These are phyloP conservation scores for Melanomma pulvis-pyrius DNA, from an alignment of 495 filamentous ascomycete species.

Conservation along the genomic window DNA sequence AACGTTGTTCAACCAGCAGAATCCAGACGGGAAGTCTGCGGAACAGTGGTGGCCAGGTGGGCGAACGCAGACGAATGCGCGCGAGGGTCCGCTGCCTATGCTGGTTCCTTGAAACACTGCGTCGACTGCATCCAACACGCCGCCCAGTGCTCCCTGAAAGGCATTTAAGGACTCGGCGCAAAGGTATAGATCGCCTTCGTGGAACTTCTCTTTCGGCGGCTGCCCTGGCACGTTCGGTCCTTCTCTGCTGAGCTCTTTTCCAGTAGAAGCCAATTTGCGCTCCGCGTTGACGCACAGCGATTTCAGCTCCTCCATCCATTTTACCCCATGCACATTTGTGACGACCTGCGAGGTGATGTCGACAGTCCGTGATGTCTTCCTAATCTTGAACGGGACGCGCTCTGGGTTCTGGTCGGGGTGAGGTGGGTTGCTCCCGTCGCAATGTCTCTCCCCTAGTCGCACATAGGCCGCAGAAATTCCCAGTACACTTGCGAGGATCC, in stretches of 20 bases:
- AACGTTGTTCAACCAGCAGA: slow-evolving; percentile 99
- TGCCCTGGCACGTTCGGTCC: slow-evolving; percentile 49
- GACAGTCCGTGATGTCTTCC: slow-evolving; percentile 68
- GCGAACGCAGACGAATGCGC: slow-evolving; percentile 81
- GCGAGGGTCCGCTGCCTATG: slow-evolving; percentile 57
- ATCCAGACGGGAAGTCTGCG: slow-evolving; percentile 81
- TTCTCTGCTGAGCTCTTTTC: slow-evolving; percentile 74
- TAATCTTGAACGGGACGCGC: slow-evolving; percentile 78
- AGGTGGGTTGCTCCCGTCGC: slow-evolving; percentile 67
- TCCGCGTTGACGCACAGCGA: slow-evolving; percentile 79
- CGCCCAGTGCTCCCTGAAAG: slow-evolving; percentile 84
- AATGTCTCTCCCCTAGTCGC: slow-evolving; percentile 77
- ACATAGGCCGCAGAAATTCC: slow-evolving; percentile 89
- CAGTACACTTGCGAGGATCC: slow-evolving; percentile 79
- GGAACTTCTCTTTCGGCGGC: slow-evolving; percentile 57
- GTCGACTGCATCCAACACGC: slow-evolving; percentile 89
- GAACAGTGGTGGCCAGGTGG: slow-evolving; percentile 96
- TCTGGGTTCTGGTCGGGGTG: slow-evolving; percentile 57
- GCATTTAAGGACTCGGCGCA: slow-evolving; percentile 82
- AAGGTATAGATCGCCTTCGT: slow-evolving; percentile 87
- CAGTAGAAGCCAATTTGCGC: slow-evolving; percentile 67
- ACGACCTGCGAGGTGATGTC: slow-evolving; percentile 69
- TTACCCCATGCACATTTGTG: slow-evolving; percentile 77
- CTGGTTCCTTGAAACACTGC: slow-evolving; percentile 63
- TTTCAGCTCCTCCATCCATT: slow-evolving; percentile 92